phyloP scores from a whole-genome alignment of 768 basidiomycete genomes.

The Rhodotorula sphaerocarpa region DNA sequence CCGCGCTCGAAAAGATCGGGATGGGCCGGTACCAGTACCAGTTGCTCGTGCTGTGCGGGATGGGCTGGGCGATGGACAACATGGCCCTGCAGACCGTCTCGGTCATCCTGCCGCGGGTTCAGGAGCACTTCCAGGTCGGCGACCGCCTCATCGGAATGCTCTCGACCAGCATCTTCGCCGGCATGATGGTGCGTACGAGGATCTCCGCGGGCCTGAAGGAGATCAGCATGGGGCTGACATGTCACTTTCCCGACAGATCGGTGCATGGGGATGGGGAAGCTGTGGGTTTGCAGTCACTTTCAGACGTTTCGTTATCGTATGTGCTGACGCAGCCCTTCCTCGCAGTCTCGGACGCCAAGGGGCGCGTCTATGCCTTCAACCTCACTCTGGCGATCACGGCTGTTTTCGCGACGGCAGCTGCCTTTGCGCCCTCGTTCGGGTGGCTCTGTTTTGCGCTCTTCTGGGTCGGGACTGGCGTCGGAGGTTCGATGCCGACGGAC shows the following conservation, averaged over 20 bases:
- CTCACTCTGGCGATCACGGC: constrained; percentile 82
- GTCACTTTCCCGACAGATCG: background rate
- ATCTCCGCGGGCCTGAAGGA: too few species aligned
- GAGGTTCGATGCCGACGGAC: constrained; percentile 83
- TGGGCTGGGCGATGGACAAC: constrained; percentile 91
- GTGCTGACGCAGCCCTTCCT: too few species aligned
- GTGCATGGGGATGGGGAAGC: constrained; percentile 57
- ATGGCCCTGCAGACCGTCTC: constrained; percentile 63
- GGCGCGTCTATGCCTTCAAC: constrained; percentile 84
- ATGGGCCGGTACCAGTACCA: constrained; percentile 42
- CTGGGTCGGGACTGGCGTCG: constrained; percentile 83
- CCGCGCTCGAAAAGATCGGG: constrained; percentile 79
- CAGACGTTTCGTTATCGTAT: too few species aligned
- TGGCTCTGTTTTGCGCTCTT: constrained; percentile 70
- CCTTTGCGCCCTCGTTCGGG: constrained; percentile 61
- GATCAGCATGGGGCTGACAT: constrained; percentile 46
- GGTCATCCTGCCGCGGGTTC: constrained; percentile 91
- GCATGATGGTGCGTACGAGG: constrained; percentile 89
- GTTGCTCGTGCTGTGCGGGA: constrained; percentile 68
- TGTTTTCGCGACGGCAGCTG: constrained; percentile 73
- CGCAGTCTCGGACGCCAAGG: constrained; percentile 75
- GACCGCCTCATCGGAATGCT: constrained; percentile 69
- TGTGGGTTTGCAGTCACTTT: too few species aligned
- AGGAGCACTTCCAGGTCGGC: constrained; percentile 68
- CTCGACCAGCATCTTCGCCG: constrained; percentile 80